Evolutionary conservation across 2,329 filamentous ascomycete species (phyloP).

Genomic region (Parastagonospora nodorum): DNA sequence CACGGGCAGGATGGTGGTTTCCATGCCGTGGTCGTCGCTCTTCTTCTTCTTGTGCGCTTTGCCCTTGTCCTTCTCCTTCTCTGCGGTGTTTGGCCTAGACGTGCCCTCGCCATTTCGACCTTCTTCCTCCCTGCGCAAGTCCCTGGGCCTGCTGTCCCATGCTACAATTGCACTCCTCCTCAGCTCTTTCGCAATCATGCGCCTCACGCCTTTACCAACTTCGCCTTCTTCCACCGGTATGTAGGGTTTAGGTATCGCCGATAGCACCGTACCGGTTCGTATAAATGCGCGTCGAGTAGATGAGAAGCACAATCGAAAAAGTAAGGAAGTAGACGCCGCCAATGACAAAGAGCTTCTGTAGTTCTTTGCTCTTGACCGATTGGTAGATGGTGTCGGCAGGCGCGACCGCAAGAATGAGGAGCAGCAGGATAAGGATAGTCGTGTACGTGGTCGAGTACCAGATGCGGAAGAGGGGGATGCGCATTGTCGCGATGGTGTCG

Average conservation of each 20-base stretch:
- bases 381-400: conserved; percentile 81
- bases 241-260: conserved; percentile 83
- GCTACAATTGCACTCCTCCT: conserved; percentile 80
- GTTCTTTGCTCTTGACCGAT: conserved; percentile 67
- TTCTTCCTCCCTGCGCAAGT: conserved; percentile 54
- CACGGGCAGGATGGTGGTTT: conserved; percentile 46
- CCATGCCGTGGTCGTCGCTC: conserved; percentile 23
- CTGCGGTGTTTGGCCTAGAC: conserved; percentile 24
- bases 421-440: conserved; percentile 73
- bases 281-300: conserved; percentile 85
- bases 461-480: conserved; percentile 71
- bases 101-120: conserved; percentile 18
- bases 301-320: conserved; percentile 69
- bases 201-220: conserved; percentile 73
- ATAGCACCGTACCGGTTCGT: conserved; percentile 79
- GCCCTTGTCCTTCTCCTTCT: conserved; percentile 35
- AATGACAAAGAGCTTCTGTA: conserved; percentile 84
- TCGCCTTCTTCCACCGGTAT: conserved; percentile 86
- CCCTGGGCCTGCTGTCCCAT: conserved; percentile 74
- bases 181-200: conserved; percentile 74
- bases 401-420: conserved; percentile 76
- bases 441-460: conserved; percentile 82
- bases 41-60: conserved; percentile 39
- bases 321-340: conserved; percentile 76
- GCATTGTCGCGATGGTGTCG: conserved; percentile 35